Evolutionary conservation across 495 filamentous ascomycete species (phyloP), one percentile per base, ranked within the genome.

Genomic region (Lichina pygmaea): DNA sequence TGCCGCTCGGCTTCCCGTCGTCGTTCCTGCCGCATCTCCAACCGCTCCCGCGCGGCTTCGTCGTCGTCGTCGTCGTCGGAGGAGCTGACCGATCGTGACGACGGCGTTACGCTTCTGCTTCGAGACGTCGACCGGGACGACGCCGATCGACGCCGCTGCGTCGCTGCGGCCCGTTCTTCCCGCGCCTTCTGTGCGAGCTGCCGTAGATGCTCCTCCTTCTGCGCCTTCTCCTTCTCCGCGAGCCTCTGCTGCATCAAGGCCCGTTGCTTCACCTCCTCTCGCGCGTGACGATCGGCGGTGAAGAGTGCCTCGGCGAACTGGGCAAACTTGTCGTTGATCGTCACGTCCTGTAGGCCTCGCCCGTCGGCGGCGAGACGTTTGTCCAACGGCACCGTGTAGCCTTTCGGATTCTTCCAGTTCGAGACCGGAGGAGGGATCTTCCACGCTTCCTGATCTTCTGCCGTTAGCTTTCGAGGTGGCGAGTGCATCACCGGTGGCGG

Each of bases 361-460:
- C 89, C 89, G 61, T 94, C 86, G 2, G 89, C 85, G n/a, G 89
- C 89, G 50, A 99, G 62, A 57, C 89, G 79, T 65, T 95, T 99
- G 55, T 95, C 91, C 17, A 99, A 62, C 4, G 89, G 84, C 3
- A 99, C 83, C 0, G 89, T 99, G 53, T 93, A 99, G 55, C 89
- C 89, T 62, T 93, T 94, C 0, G 86, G 81, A 54, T 99, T 99
- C 71, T 99, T 99, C 89, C 89, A 99, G 57, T 94, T 93, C 12
- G 81, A 91, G 3, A 99, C 78, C 0, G 91, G 78, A 0, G 89
- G 86, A 0, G 89, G 85, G 34, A 97, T 92, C 49, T 75, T 82
- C 89, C 89, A 97, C 11, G 78, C 80, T 59, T 94, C 89, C 61
- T 95, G 91, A 52, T 99, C 89, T 57, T 86, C 86, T 9, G 89